Conservation (phyloP, 768 basidiomycete genomes). For the Sarcodon sp. region DNA sequence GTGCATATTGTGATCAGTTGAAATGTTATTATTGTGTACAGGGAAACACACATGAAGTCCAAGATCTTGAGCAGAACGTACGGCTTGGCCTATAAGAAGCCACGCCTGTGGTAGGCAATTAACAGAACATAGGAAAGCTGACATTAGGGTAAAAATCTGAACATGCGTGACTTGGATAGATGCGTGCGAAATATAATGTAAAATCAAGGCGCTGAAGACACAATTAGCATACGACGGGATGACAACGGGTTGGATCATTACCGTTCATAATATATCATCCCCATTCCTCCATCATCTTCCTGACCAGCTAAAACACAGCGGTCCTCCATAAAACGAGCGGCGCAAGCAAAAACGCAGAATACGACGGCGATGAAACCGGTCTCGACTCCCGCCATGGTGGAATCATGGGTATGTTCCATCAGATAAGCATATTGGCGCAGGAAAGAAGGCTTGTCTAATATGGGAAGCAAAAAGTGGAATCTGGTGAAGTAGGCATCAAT, state of each 20-base stretch:
- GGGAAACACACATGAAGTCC: constrained; percentile 63
- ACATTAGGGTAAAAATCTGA: constrained; percentile 81
- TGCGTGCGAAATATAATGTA: constrained; percentile 87
- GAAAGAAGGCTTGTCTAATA: constrained; percentile 80
- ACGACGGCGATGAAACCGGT: constrained; percentile 71
- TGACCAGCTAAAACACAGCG: constrained; percentile 34
- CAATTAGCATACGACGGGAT: constrained; percentile 1
- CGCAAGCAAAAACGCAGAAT: constrained; percentile 86
- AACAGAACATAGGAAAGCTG: constrained; percentile 83
- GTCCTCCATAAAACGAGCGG: constrained; percentile 70
- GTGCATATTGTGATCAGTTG: constrained; percentile 4
- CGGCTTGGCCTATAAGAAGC: constrained; percentile 84
- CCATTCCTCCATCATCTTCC: constrained; percentile 74
- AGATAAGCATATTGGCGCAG: constrained; percentile 54
- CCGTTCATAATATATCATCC: constrained; percentile 86
- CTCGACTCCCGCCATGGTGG: constrained; percentile 38
- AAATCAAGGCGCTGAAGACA: constrained; percentile 57
- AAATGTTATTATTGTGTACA: constrained; percentile 2
- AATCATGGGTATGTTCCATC: constrained; percentile 58
- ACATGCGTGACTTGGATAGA: constrained; percentile 80
- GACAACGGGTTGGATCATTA: constrained; percentile 19
- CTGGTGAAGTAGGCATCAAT: constrained; percentile 80
- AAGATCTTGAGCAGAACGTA: constrained; percentile 82
- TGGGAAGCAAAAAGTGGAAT: constrained; percentile 80
- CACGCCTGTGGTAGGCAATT: constrained; percentile 93